Evolutionary conservation across 306 rosid genomes (phyloP).

Genomic region (barrel medic (Medicago truncatula)): MtrunA17r5.0-ANR NC_053043.1:49004501-49005000

Average conservation of each 20-base stretch:
- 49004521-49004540: slow-evolving; percentile 35
- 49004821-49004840: slow-evolving; percentile 51
- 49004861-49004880: slow-evolving; percentile 53
- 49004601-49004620: slow-evolving; percentile 57
- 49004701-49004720: slow-evolving; percentile 51
- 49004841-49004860: slow-evolving; percentile 49
- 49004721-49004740: slow-evolving; percentile 52
- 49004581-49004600: slow-evolving; percentile 48
- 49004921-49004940: slow-evolving; percentile 46
- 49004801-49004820: slow-evolving; percentile 61
- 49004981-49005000: slow-evolving; percentile 42
- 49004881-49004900: slow-evolving; percentile 48
- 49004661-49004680: slow-evolving; percentile 51
- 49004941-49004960: slow-evolving; percentile 55
- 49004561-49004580: slow-evolving; percentile 46
- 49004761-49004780: slow-evolving; percentile 46
- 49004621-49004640: slow-evolving; percentile 47
- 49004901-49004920: slow-evolving; percentile 58
- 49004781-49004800: slow-evolving; percentile 51
- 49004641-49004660: slow-evolving; percentile 53
- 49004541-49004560: slow-evolving; percentile 41
- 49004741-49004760: slow-evolving; percentile 54
- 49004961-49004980: slow-evolving; percentile 54
- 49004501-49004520: slow-evolving; percentile 24
- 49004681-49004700: slow-evolving; percentile 53